phyloP scores from a whole-genome alignment of 805 yeast species.

The Monosporozyma aerobia region DNA sequence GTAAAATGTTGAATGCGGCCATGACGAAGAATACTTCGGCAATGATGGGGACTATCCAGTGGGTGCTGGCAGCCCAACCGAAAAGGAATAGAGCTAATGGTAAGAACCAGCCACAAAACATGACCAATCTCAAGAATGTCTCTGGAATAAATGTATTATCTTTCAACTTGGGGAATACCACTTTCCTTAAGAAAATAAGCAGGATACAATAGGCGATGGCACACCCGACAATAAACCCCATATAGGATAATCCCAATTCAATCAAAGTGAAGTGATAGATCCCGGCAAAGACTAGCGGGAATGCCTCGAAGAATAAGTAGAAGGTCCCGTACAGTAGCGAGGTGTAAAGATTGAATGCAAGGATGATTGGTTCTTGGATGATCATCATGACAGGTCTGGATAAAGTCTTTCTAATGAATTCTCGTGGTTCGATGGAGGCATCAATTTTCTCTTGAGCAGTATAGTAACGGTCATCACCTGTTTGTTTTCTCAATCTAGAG shows the following conservation, averaged over 20 bases:
- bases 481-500: constrained; percentile 35
- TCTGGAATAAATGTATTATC: constrained; percentile 33
- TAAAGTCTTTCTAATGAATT: constrained; percentile 27
- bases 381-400: constrained; percentile 44
- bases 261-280: constrained; percentile 39
- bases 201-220: constrained; percentile 29
- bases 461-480: constrained; percentile 41
- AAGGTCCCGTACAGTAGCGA: constrained; percentile 44
- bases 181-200: constrained; percentile 21
- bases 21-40: constrained; percentile 34
- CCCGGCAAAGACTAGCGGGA: constrained; percentile 45
- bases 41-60: constrained; percentile 43
- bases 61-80: constrained; percentile 43
- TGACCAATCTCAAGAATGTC: constrained; percentile 34
- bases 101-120: constrained; percentile 34
- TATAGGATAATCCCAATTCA: constrained; percentile 40
- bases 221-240: constrained; percentile 41
- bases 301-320: constrained; percentile 53
- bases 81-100: constrained; percentile 40
- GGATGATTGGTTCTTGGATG: constrained; percentile 47
- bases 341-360: constrained; percentile 42
- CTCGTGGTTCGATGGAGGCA: constrained; percentile 13
- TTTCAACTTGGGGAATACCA: constrained; percentile 22
- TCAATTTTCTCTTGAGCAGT: constrained; percentile 34
- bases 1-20: constrained; percentile 41